These are phyloP conservation scores for Cornus suecica DNA, from an alignment of 148 eudicot genomes.

Conservation along the genomic window DNA sequence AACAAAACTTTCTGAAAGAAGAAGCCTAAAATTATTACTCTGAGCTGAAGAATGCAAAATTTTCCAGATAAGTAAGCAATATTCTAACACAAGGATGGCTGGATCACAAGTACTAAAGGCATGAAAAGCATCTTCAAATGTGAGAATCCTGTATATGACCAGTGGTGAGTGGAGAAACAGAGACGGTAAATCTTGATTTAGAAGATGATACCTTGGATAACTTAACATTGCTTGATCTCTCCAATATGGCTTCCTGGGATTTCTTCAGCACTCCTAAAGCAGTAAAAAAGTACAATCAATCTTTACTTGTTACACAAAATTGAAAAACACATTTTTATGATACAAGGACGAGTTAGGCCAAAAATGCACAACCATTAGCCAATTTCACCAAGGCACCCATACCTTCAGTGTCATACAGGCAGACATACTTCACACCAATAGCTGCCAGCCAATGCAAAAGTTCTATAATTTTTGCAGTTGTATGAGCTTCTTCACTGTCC, in stretches of 20 bases:
- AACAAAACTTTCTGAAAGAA: not conserved
- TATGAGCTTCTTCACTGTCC: constrained; percentile 79
- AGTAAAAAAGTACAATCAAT: not conserved
- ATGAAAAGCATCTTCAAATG: not conserved
- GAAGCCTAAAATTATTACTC: not conserved
- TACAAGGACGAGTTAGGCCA: not conserved
- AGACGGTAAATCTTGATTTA: not conserved
- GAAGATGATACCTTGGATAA: constrained; percentile 49
- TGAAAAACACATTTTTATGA: not conserved
- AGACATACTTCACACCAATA: constrained; percentile 72
- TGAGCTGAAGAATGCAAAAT: not conserved
- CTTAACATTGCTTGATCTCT: constrained; percentile 34
- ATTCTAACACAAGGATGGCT: constrained; percentile 1
- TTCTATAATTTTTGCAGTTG: constrained; percentile 52
- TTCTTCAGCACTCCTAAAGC: constrained; percentile 76
- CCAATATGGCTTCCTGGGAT: constrained; percentile 52
- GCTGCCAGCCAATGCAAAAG: constrained; percentile 63
- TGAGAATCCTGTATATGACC: not conserved
- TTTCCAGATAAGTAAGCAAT: not conserved
- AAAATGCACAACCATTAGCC: not conserved
- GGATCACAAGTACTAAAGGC: not conserved
- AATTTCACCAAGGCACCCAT: constrained; percentile 6
- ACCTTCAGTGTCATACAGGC: constrained; percentile 90
- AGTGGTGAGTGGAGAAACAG: not conserved
- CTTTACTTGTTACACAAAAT: constrained; percentile 1